A percentile compares a stretch with the other conserved stretches of the same genome.
These are phyloP conservation scores for Tarenaya hassleriana DNA, from an alignment of 345 rosid species.

Conservation along the genomic window DNA sequence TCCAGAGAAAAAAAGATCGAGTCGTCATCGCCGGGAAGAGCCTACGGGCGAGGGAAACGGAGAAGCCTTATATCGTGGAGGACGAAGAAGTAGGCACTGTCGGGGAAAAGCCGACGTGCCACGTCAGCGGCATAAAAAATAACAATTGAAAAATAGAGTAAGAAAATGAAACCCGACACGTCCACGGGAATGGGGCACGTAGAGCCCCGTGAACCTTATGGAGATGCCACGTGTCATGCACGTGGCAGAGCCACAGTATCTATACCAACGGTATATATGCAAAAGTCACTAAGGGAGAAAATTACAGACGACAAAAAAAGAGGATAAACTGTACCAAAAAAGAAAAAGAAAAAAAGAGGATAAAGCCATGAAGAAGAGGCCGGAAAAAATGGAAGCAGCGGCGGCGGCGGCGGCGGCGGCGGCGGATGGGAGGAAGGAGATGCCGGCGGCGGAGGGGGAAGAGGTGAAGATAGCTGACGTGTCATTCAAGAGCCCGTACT, in stretches of 20 bases:
- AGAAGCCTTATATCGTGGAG: too few relatives aligned
- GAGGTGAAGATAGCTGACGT: not conserved
- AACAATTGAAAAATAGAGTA: too few relatives aligned
- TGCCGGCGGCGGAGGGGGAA: not conserved
- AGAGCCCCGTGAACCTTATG: conserved; percentile 16
- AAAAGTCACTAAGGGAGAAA: not conserved
- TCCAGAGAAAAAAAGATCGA: too few relatives aligned
- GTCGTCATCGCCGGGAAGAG: too few relatives aligned
- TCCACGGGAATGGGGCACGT: too few relatives aligned
- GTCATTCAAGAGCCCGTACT: conserved; percentile 28
- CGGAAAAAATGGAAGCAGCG: conserved; percentile 23
- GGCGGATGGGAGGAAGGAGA: conserved; percentile 11
- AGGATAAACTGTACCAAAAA: too few relatives aligned
- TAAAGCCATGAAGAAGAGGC: not conserved
- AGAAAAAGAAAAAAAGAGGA: not conserved
- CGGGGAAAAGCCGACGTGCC: too few relatives aligned
- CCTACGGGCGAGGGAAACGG: too few relatives aligned
- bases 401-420: conserved; percentile 10
- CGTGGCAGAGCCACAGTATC: not conserved
- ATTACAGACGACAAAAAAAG: not conserved
- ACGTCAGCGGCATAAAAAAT: too few relatives aligned
- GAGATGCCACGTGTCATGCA: conserved; percentile 20
- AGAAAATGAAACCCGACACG: too few relatives aligned
- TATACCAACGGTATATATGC: conserved; percentile 10
- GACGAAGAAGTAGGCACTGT: too few relatives aligned